phyloP scores from a whole-genome alignment of 257 asterid species.

The Rehmannia glutinosa region DNA sequence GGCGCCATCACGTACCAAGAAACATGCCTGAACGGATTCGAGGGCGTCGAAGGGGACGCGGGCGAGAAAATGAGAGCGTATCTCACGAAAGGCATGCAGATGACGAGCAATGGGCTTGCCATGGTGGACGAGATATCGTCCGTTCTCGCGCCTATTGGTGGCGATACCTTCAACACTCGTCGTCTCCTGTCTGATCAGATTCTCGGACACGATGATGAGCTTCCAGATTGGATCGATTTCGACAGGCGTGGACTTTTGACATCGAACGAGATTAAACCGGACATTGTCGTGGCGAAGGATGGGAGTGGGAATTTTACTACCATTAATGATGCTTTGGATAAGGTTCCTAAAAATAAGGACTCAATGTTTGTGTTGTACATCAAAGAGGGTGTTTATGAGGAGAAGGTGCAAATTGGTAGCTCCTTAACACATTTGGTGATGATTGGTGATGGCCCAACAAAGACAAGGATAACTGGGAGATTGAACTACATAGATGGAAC shows the following conservation, averaged over 20 bases:
- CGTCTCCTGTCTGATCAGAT: conserved; percentile 36
- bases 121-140: conserved; percentile 62
- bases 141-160: conserved; percentile 24
- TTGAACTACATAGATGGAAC: conserved; percentile 56
- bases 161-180: conserved; percentile 20
- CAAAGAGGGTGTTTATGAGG: conserved; percentile 62
- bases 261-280: conserved; percentile 20
- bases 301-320: conserved; percentile 55
- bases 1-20: conserved; percentile 81
- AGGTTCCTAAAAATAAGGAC: conserved; percentile 31
- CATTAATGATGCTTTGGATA: conserved; percentile 42
- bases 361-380: conserved; percentile 39
- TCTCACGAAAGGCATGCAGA: conserved; percentile 44
- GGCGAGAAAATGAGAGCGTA: conserved; percentile 51
- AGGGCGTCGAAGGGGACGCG: conserved; percentile 44
- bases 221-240: conserved; percentile 38
- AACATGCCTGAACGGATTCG: conserved; percentile 72
- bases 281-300: conserved; percentile 55
- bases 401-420: conserved; percentile 40
- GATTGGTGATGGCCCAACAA: conserved; percentile 75
- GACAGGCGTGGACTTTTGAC: conserved; percentile 33
- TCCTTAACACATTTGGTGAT: conserved; percentile 31
- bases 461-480: conserved; percentile 67
- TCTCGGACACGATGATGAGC: conserved; percentile 23
- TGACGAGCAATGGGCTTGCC: conserved; percentile 78